These are phyloP conservation scores for sunflower (Helianthus annuus) DNA, from an alignment of 129 eudicot species.

Conservation along the genomic window HanXRQr2.0-SUNRISE NC_035443.2:89151713-89152212, in stretches of 20 bases:
- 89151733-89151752: too few relatives aligned
- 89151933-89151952: background rate
- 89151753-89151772: too few relatives aligned
- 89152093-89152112: background rate
- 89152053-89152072: background rate
- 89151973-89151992: background rate
- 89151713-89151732: too few relatives aligned
- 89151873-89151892: background rate
- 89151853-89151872: too few relatives aligned
- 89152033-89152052: conserved; percentile 11
- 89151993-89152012: conserved; percentile 1
- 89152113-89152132: background rate
- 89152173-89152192: too few relatives aligned
- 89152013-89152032: background rate
- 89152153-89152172: too few relatives aligned
- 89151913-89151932: background rate
- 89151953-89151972: background rate
- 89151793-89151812: too few relatives aligned
- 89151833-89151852: too few relatives aligned
- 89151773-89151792: too few relatives aligned
- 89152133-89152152: too few relatives aligned
- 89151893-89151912: background rate
- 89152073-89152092: conserved; percentile 1
- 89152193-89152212: too few relatives aligned
- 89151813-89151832: too few relatives aligned